phyloP scores from a whole-genome alignment of 2,329 filamentous ascomycete species.

The Tolypocladium ophioglossoides region DNA sequence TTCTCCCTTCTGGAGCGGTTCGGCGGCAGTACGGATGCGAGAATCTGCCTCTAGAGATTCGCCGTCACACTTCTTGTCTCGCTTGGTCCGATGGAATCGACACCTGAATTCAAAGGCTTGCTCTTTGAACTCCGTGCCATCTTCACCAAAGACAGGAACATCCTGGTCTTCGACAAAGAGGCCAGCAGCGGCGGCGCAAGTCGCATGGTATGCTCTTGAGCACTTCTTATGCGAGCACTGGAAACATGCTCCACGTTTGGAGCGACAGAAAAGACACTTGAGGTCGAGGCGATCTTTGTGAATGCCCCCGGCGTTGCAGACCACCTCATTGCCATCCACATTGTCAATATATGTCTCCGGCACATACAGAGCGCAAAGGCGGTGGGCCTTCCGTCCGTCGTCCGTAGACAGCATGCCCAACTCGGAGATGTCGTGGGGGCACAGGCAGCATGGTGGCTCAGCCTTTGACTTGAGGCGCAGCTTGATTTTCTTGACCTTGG shows the following conservation, averaged over 20 bases:
- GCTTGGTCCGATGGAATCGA: slow-evolving; percentile 83
- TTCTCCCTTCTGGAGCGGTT: slow-evolving; percentile 58
- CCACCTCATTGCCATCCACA: slow-evolving; percentile 58
- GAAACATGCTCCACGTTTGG: slow-evolving; percentile 91
- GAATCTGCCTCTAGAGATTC: slow-evolving; percentile 60
- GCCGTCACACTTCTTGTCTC: slow-evolving; percentile 63
- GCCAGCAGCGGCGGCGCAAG: slow-evolving; percentile 83
- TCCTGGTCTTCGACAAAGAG: slow-evolving; percentile 84
- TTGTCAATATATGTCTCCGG: slow-evolving; percentile 81
- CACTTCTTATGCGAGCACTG: slow-evolving; percentile 96
- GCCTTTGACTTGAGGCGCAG: slow-evolving; percentile 60
- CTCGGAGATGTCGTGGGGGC: slow-evolving; percentile 78
- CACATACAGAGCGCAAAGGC: slow-evolving; percentile 80
- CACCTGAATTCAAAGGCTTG: slow-evolving; percentile 90
- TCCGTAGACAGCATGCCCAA: slow-evolving; percentile 80
- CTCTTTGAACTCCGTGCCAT: slow-evolving; percentile 85
- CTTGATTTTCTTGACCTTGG: slow-evolving; percentile 69
- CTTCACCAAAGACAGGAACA: slow-evolving; percentile 77
- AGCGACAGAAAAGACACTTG: slow-evolving; percentile 90
- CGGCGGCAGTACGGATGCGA: slow-evolving; percentile 58
- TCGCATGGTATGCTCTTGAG: slow-evolving; percentile 85
- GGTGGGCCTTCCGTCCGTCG: slow-evolving; percentile 77
- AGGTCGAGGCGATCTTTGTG: slow-evolving; percentile 80
- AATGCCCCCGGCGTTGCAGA: slow-evolving; percentile 72
- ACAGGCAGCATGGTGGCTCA: slow-evolving; percentile 79